Conservation (phyloP, 2,329 filamentous ascomycete species). For the Byssochlamys sp. region DNA sequence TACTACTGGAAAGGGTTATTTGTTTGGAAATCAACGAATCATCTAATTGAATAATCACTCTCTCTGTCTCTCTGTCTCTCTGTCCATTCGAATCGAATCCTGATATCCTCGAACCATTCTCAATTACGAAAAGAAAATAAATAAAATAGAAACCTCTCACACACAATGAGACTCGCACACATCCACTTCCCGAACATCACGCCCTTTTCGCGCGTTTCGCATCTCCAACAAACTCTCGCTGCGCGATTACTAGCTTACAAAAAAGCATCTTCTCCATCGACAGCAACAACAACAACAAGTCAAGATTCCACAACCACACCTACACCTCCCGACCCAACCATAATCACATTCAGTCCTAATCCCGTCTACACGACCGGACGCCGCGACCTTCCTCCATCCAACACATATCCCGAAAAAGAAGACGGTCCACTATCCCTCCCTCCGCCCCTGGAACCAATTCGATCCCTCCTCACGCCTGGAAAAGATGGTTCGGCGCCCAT, state of each 20-base stretch:
- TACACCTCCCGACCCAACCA: constrained; percentile 51
- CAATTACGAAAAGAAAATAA: not conserved
- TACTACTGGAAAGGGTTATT: too few relatives aligned
- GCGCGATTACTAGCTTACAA: constrained; percentile 53
- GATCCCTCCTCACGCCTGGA: constrained; percentile 19
- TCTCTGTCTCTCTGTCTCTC: too few relatives aligned
- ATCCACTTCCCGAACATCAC: constrained; percentile 48
- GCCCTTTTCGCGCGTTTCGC: constrained; percentile 46
- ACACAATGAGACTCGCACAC: constrained; percentile 48
- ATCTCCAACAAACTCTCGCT: constrained; percentile 50
- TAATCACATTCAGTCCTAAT: constrained; percentile 72
- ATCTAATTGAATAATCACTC: not conserved
- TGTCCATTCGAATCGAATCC: not conserved
- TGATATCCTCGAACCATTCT: not conserved
- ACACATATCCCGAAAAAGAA: constrained; percentile 18
- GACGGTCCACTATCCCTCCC: constrained; percentile 31
- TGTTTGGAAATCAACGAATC: not conserved
- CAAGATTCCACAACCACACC: constrained; percentile 11
- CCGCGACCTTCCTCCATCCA: constrained; percentile 52
- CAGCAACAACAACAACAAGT: constrained; percentile 9
- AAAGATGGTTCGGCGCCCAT: constrained; percentile 19
- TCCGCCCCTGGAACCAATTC: constrained; percentile 27
- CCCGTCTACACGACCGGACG: constrained; percentile 87
- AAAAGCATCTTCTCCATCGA: constrained; percentile 24
- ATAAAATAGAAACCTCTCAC: not conserved